Evolutionary conservation across 495 filamentous ascomycete genomes (phyloP), one percentile per base, ranked within the genome.

Genomic region (Aspergillus sparsus): DNA sequence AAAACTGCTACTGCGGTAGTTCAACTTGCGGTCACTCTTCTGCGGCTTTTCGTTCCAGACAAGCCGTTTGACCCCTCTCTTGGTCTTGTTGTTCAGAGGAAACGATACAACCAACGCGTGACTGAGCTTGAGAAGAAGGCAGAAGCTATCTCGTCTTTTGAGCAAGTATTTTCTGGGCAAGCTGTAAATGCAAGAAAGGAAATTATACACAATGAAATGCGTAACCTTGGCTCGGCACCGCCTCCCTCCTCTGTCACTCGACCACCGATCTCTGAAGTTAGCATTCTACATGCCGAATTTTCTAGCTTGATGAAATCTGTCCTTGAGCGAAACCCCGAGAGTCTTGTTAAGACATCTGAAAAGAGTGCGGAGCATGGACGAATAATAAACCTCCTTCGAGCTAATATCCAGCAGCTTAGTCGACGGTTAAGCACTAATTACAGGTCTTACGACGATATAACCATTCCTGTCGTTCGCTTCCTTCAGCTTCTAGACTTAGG

Each of bases 41-140:
- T 99, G 32, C 82, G 83, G 46, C 81, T 97, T 7, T 98, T 92
- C 65, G 87, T 97, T 4, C 92, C 95, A 0, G 87, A 96, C 68
- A 85, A 85, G 66, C 81, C 88, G 3, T 93, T 89, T 59, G 94
- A 99, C 70, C 94, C 94, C 11, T 90, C 93, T 27, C 77, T 93
- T 56, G 82, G 84, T 56, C 80, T 88, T n/a, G 82, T 87, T 41
- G 76, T 98, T 6, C 85, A 92, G 63, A 81, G 85, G 34, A 80
- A 86, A 58, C 81, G 87, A 15, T 84, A 94, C 59, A 62, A 79
- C 2, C 78, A 85, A 53, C 73, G 87, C 3, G 80, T 79, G 34
- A 58, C 65, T 7, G 77, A 80, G 34, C 66, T 97, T 12, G 68
- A 77, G 18, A 62, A 70, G 0, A 86, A 87, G 62, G 79, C 89